Base-by-base conservation (phyloP, 192 early-diverging fungal genomes). In the Cladochytrium replicatum region DNA sequence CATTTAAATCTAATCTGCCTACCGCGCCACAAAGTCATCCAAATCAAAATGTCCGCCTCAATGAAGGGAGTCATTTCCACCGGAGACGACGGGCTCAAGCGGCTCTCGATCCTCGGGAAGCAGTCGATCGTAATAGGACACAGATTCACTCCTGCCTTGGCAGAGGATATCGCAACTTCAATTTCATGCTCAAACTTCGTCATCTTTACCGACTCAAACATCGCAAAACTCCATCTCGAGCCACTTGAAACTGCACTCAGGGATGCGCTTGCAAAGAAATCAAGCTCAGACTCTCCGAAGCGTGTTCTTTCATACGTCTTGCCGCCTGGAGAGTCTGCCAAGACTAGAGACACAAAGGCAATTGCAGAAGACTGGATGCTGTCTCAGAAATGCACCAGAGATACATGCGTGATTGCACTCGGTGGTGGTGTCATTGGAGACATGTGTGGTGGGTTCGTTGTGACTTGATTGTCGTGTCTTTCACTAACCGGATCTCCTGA, bases 391-490 rank as follows among this genome's bases (percentile, higher is more conserved):
- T 93, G 91, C 61, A 95, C 91, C 24, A 76, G 95, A 38, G 95
- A 99, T 60, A 88, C 89, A 1, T 84, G 85, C 51, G 72, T 99
- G 34, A 62, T 99, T 26, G 93, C 93, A 0, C 75, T 99, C 37
- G 95, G 95, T 50, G 95, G 93, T 32, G 94, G 94, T 3, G 94
- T 98, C 0, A 89, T 99, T 59, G 93, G 95, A 41, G 95, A 99
- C 65, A 64, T 99, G 45, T 79, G 86, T 17, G 94, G 94, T 41
- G 52, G 5, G 42, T 53, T 38, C 2, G 1, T 23, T 52, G 7
- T 7, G 8, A 15, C 0, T 13, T 0, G 15, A n/a, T 0, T n/a
- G 15, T 24, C 9, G 9, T 46, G 21, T 19, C 17, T 59, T 56
- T 56, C 29, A 51, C 28, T 41, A 19, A 28, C 13, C n/a, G 11